Base-by-base conservation (phyloP, 2,329 filamentous ascomycete species). In the Epichloe scottii region DNA sequence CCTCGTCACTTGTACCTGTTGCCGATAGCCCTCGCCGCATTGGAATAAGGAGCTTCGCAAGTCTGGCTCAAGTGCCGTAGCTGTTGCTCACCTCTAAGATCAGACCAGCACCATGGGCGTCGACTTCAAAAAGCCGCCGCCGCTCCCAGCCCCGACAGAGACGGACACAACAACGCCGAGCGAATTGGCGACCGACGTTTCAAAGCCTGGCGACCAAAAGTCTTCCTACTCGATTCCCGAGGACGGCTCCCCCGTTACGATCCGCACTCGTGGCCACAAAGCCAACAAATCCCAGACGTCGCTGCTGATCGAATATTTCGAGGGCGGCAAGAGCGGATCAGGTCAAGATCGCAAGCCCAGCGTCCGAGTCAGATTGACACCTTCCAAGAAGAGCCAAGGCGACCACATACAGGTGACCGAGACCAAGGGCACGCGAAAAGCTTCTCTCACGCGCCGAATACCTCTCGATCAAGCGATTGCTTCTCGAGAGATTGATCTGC, bases 261-360 rank as follows among this genome's bases (percentile, higher is more conserved):
- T 98, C 66, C 83, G 85, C 64, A 95, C 91, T 43, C 80, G 78
- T 54, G 76, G 79, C 60, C 76, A 79, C 63, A 72, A 70, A 57
- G 62, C 73, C 55, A 77, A 72, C 63, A 70, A 79, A 60, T 95
- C 88, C 44, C 89, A 95, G 71, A 95, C 90, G 38, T 94, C 88
- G 51, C 76, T 96, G 58, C 75, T 96, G 60, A 96, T 96, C 62
- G 90, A 96, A 70, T 95, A 95, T 68, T 96, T 94, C 62, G 90
- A 95, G 70, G 87, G 82, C 58, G 81, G 84, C 56, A 90, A 87
- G 51, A 68, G 75, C 52, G 72, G 74, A 56, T 65, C 69, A 41
- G 75, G 74, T 59, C 74, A 74, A 59, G 78, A 81, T 59, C 84
- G 85, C 60, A 83, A 86, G 59, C 89, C 90, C 12, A 95, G 89